Conservation (phyloP, 352 stramenopile genomes). For the Bremia lactucae region DNA sequence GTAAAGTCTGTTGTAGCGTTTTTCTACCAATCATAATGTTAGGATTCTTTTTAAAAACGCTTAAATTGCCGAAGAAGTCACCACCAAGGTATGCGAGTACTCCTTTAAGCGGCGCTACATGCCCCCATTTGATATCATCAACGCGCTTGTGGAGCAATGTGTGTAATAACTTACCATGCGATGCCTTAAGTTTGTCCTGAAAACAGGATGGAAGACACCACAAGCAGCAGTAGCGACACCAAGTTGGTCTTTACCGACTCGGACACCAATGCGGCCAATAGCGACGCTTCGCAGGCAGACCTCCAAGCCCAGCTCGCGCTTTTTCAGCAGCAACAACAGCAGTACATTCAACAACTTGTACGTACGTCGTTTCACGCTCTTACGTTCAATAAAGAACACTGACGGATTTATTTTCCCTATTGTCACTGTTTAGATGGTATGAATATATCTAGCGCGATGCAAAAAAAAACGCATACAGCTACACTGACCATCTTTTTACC, state of each 20-base stretch:
- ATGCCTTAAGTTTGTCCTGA: background rate
- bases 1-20: too few species aligned
- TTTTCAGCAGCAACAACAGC: conserved; percentile 51
- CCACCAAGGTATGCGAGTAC: conserved; percentile 3
- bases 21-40: conserved; percentile 8
- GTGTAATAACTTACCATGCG: background rate
- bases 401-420: conserved; percentile 3
- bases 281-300: conserved; percentile 22
- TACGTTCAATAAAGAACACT: background rate
- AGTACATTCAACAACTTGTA: conserved; percentile 49
- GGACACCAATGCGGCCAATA: conserved; percentile 12
- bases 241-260: conserved; percentile 24
- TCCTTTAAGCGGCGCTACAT: background rate
- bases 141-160: background rate
- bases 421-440: conserved; percentile 26
- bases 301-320: conserved; percentile 41
- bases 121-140: background rate
- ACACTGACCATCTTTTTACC: too few species aligned
- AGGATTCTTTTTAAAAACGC: conserved; percentile 7
- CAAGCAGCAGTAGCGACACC: conserved; percentile 12
- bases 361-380: background rate
- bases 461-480: too few species aligned
- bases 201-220: conserved; percentile 24
- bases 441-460: too few species aligned
- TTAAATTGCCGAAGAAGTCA: conserved; percentile 9